These are phyloP conservation scores for Nitzschia palea DNA, from an alignment of 108 stramenopile genomes.

Conservation along the genomic window DNA sequence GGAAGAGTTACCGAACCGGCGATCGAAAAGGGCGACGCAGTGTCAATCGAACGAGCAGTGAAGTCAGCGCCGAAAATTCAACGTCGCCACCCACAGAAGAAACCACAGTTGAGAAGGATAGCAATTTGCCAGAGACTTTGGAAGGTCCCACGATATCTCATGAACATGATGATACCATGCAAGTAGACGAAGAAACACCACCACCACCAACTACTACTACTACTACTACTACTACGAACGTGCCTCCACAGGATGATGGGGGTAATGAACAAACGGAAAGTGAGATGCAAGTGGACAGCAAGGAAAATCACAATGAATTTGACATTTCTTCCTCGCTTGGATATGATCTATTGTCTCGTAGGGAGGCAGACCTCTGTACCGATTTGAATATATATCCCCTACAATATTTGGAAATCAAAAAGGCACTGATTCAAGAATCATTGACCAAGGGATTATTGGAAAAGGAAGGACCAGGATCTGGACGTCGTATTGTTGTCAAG, in stretches of 20 bases:
- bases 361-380: constrained; percentile 70
- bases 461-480: constrained; percentile 39
- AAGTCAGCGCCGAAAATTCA: not conserved
- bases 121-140: not conserved
- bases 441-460: constrained; percentile 56
- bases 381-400: constrained; percentile 55
- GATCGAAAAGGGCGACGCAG: constrained; percentile 40
- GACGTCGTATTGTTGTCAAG: constrained; percentile 55
- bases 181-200: constrained; percentile 2
- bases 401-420: constrained; percentile 79
- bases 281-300: not conserved
- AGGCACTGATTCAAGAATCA: constrained; percentile 75
- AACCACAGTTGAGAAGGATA: constrained; percentile 3
- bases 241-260: constrained; percentile 29
- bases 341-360: constrained; percentile 61
- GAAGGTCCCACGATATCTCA: no score
- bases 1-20: constrained; percentile 44
- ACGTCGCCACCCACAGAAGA: not conserved
- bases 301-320: constrained; percentile 19
- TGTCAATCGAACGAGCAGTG: constrained; percentile 12
- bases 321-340: constrained; percentile 39
- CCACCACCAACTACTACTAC: not conserved
- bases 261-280: constrained; percentile 1
- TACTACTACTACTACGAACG: not conserved
- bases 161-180: not conserved